Conservation (phyloP, 768 basidiomycete species). For the Strobilomyces confusus region DNA sequence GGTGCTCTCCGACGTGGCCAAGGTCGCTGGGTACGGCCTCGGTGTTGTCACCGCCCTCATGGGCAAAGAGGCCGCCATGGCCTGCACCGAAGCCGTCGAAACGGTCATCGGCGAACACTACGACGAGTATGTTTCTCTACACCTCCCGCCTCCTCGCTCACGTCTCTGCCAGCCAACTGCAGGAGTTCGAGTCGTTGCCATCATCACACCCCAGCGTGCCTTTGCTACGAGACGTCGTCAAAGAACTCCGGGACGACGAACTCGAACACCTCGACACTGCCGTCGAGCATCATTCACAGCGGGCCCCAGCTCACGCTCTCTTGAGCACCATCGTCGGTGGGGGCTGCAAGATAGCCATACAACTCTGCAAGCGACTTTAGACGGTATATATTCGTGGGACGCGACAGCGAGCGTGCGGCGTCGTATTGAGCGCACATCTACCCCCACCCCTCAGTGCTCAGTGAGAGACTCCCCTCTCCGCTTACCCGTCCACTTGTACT, state of each 20-base stretch:
- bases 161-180: slow-evolving; percentile 62
- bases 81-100: slow-evolving; percentile 96
- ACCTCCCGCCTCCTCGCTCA: slow-evolving; percentile 2
- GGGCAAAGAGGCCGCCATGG: slow-evolving; percentile 95
- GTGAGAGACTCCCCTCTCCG: slow-evolving; percentile 42
- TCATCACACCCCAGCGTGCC: slow-evolving; percentile 75
- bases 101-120: slow-evolving; percentile 98
- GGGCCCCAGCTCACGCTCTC: slow-evolving; percentile 87
- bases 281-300: slow-evolving; percentile 81
- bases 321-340: slow-evolving; percentile 79
- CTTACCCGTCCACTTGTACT: slow-evolving; percentile 54
- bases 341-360: slow-evolving; percentile 89
- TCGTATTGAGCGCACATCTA: neutral
- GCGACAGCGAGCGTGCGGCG: neutral
- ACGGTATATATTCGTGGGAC: neutral
- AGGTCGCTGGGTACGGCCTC: slow-evolving; percentile 81
- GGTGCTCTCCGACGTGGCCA: slow-evolving; percentile 76
- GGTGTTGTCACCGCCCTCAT: slow-evolving; percentile 83
- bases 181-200: slow-evolving; percentile 60
- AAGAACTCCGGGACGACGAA: slow-evolving; percentile 91
- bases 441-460: slow-evolving; percentile 17
- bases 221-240: slow-evolving; percentile 65
- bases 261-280: slow-evolving; percentile 92
- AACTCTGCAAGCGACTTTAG: slow-evolving; percentile 80
- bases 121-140: slow-evolving; percentile 72